Evolutionary conservation across 176 grass and related monocot genomes (phyloP), one percentile per base, ranked within the genome.

Genomic region (Puya raimondii): DNA sequence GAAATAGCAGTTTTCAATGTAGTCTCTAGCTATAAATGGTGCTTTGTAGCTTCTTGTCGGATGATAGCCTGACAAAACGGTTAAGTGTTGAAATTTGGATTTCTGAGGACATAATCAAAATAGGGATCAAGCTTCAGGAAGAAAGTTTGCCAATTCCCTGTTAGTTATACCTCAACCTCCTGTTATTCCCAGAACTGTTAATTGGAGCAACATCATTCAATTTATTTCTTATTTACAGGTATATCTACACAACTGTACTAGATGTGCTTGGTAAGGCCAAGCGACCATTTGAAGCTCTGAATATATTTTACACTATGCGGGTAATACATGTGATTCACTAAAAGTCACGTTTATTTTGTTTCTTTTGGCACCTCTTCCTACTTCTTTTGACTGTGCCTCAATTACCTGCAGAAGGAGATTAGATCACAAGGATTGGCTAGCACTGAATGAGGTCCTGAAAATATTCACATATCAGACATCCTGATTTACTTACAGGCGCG

Each of bases 211-310:
- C 12, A n/a, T 52, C 51, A 52, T 29, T 29, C 6, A 58, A 16
- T 22, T 58, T 70, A 66, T 23, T 71, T 70, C 49, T 48, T 10
- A 83, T 64, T 21, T 83, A 13, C 79, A 96, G 92, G 72, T 96
- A 96, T 76, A 92, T 96, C 54, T 96, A 92, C 57, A 96, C 92
- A 57, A 80, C 88, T 51, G 93, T 83, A 22, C 89, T 96, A 67
- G 84, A 96, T 79, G 89, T 96, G 79, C 86, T 96, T 85, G 93
- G 93, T 23, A 96, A 96, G 79, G 86, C 93, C 76, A 96, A 87
- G 68, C 83, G 79, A 80, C 89, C 93, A 17, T 68, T 87, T 2
- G 93, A 96, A 80, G 88, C 93, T 48, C 73, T 96, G 70, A 92
- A 87, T 63, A 65, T 96, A 67, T 96, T 96, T 84, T 76, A 92